Evolutionary conservation across 2,329 filamentous ascomycete species (phyloP), one percentile per base, ranked within the genome.

Genomic region (Aspergillus sp.): DNA sequence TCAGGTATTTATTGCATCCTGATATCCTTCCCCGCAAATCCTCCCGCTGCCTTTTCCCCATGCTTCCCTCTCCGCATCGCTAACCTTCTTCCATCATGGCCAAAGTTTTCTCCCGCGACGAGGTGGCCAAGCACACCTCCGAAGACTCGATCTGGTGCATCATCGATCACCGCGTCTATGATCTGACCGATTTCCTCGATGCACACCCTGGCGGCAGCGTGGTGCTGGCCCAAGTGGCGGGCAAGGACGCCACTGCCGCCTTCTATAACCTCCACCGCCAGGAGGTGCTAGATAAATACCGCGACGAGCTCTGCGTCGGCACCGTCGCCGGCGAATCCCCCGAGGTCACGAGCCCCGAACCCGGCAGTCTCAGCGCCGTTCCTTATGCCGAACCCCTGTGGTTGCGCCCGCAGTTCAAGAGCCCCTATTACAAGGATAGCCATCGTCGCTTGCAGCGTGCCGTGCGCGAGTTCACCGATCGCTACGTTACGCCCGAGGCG

Each of bases 191-290:
- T 65, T 96, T 96, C 75, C 77, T 92, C 67, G 90, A 95, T 72
- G 91, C 90, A 22, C 92, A 96, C 70, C 92, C 92, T 0, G 91
- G 91, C 67, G 92, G 91, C 69, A 87, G 88, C 69, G 87, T 90
- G 49, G 91, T 96, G 24, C 85, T 96, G 42, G 83, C 85, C 56
- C 91, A 96, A 77, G 85, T 94, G 52, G 92, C 90, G 31, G 92
- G 92, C 63, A 84, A 86, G 65, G 92, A 96, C 71, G 91, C 91
- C 54, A 96, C 92, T 2, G 80, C 84, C 39, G 89, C 89, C 58
- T 96, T 96, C 77, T 96, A 96, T 85, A 96, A 96, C 80, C 87
- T 96, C 55, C 92, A 96, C 79, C 84, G 92, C 26, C 91, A 96
- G 67, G 92, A 96, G 77, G 90, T 96, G n/a, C 84, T 96, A 11